These are phyloP conservation scores for Pseudonectria foliicola DNA, from an alignment of 2,329 filamentous ascomycete species.

Conservation along the genomic window DNA sequence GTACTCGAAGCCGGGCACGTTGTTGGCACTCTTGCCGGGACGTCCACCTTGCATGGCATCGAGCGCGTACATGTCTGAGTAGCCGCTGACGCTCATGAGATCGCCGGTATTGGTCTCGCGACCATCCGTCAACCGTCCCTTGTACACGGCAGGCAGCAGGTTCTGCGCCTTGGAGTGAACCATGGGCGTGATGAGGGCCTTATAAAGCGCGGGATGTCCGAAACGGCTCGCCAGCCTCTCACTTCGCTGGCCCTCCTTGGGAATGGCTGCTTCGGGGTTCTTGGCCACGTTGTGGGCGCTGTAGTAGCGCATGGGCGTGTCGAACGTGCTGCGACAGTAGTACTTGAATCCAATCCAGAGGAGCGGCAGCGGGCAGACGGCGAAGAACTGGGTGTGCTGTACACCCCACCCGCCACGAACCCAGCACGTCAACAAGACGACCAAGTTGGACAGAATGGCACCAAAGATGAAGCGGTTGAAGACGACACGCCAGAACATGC, in stretches of 20 bases:
- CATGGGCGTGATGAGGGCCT: constrained; percentile 88
- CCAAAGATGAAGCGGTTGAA: constrained; percentile 92
- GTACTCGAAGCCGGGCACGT: constrained; percentile 74
- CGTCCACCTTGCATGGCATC: constrained; percentile 62
- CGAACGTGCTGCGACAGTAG: constrained; percentile 71
- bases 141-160: constrained; percentile 77
- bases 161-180: constrained; percentile 87
- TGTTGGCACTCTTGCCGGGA: constrained; percentile 37
- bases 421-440: constrained; percentile 71
- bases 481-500: constrained; percentile 82
- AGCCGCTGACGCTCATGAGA: constrained; percentile 56
- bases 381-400: constrained; percentile 52
- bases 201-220: constrained; percentile 85
- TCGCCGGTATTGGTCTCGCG: constrained; percentile 52
- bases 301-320: constrained; percentile 74
- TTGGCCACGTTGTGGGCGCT: constrained; percentile 53
- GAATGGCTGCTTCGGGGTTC: constrained; percentile 37
- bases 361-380: constrained; percentile 68
- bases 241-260: constrained; percentile 49
- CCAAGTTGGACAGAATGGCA: constrained; percentile 66
- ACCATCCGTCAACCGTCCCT: constrained; percentile 66
- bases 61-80: constrained; percentile 76
- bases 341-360: constrained; percentile 78
- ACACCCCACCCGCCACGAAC: constrained; percentile 53
- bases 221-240: constrained; percentile 73